Evolutionary conservation across 176 grass and related monocot species (phyloP), one percentile per base, ranked within the genome.

Genomic region (Ampelocalamus luodianensis): DNA sequence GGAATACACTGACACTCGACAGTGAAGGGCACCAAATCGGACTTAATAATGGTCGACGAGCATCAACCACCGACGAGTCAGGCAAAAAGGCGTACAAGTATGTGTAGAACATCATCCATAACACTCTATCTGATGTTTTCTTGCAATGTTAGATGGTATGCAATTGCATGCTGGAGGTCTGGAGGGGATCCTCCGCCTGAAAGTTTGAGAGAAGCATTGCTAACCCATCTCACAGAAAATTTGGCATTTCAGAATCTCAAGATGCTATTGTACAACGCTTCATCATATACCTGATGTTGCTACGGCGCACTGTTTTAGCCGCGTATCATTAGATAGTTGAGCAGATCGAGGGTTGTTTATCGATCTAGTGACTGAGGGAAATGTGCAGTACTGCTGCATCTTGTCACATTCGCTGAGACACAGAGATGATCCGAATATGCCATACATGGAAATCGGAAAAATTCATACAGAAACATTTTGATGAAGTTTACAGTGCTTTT

Each of bases 1-100:
- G 85, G 77, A 87, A 70, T 46, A 65, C 77, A 73, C 44, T 75
- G 48, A 54, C 10, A 18, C 16, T 65, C 12, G 77, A 74, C 69
- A 81, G 77, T 65, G 85, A 81, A 43, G 39, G 69, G 7, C 85
- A 74, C 85, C 78, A 32, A 81, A 75, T 72, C 38, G 36, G 20
- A 26, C 20, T 26, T 32, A 32, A 58, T 65, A 32, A 58, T 65
- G n/a, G 42, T n/a, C 50, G 26, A 5, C 18, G 76, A 43, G n/a
- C 68, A 80, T 48, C 56, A 17, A 55, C 58, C 77, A 63, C 44
- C 36, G 58, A 53, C 56, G 56, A 51, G 42, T 4, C 44, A 48
- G 15, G 26, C 45, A 58, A 78, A 60, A 60, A 56, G 46, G 46
- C 44, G 44, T 11, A 18, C 22, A n/a, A 40, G 65, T 71, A 2